Base-by-base conservation (phyloP, 2,329 filamentous ascomycete genomes). In the Penicillium verrucosum region DNA sequence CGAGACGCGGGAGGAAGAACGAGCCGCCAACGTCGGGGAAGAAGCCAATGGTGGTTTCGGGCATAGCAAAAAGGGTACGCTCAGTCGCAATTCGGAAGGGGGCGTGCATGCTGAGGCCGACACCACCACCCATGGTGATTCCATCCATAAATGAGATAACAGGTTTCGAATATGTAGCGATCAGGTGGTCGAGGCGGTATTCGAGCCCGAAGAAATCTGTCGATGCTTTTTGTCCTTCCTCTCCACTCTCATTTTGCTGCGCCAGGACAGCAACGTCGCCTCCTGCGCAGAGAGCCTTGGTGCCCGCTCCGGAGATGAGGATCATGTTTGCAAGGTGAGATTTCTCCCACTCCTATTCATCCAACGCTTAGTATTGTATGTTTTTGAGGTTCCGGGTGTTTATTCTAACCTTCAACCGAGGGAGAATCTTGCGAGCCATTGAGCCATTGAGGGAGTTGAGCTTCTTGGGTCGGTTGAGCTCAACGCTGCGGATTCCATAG, bases 11-110 rank as follows among this genome's bases (percentile, higher is more conserved):
- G 52, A 99, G 81, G 81, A 97, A 97, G 80, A 97, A 99, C 11
- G 90, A 95, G 32, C 89, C 95, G 59, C 94, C 94, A 47, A 99
- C 94, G 70, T 99, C 95, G 7, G 95, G 94, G 82, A 99, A 99
- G 81, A 97, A 97, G 38, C 94, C 94, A 70, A 99, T 99, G 9
- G 86, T 96, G 4, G 94, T 99, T 79, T 99, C 94, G 30, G 94
- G 94, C 94, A 99, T 99, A 65, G 95, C 92, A 69, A 99, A 97
- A 46, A 96, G 78, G 6, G 94, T 99, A 71, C 88, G 89, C 77
- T 99, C 94, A 3, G 94, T 99, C 37, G 94, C 94, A 71, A 99
- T 96, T 59, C 94, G 84, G 82, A 99, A 93, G 3, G 94, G 95
- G 2, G 94, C 93, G 76, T 99, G 95, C 51, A 96, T 85, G 74